A percentile compares a stretch with the other conserved stretches of the same genome.
Evolutionary conservation across 257 asterid species (phyloP).

Genomic region (Salvia rosmarinus): DNA sequence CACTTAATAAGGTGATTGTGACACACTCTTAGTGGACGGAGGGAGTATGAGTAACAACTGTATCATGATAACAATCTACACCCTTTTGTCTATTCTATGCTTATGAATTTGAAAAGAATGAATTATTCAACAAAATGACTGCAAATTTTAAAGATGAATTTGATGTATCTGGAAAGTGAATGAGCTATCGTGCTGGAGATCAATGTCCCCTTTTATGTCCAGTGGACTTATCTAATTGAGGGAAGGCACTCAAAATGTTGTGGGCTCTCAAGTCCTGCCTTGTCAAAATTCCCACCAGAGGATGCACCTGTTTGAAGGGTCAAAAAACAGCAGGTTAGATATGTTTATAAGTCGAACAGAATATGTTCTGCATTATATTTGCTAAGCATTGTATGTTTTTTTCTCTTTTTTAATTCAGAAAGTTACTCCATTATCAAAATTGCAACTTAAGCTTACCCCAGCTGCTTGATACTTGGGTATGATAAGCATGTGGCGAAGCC

Average conservation of each 20-base stretch:
- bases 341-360: neutral
- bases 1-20: too few relatives aligned
- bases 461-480: slow-evolving; percentile 79
- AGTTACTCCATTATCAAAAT: neutral
- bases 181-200: slow-evolving; percentile 32
- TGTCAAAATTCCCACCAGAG: slow-evolving; percentile 86
- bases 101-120: slow-evolving; percentile 39
- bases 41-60: slow-evolving; percentile 22
- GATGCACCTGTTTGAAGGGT: slow-evolving; percentile 54
- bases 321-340: slow-evolving; percentile 41
- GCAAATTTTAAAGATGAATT: slow-evolving; percentile 23
- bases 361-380: slow-evolving; percentile 14
- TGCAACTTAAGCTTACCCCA: slow-evolving; percentile 56
- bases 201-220: slow-evolving; percentile 55
- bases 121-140: slow-evolving; percentile 21
- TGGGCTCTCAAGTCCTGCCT: slow-evolving; percentile 90
- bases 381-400: neutral
- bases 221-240: slow-evolving; percentile 61
- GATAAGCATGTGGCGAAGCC: slow-evolving; percentile 84
- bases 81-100: slow-evolving; percentile 31
- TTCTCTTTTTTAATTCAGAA: neutral
- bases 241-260: slow-evolving; percentile 75
- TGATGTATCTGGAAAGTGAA: slow-evolving; percentile 30
- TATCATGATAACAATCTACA: slow-evolving; percentile 32
- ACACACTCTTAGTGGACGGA: too few relatives aligned